Evolutionary conservation across 768 basidiomycete genomes (phyloP).

Genomic region (Podaxis sp.): DNA sequence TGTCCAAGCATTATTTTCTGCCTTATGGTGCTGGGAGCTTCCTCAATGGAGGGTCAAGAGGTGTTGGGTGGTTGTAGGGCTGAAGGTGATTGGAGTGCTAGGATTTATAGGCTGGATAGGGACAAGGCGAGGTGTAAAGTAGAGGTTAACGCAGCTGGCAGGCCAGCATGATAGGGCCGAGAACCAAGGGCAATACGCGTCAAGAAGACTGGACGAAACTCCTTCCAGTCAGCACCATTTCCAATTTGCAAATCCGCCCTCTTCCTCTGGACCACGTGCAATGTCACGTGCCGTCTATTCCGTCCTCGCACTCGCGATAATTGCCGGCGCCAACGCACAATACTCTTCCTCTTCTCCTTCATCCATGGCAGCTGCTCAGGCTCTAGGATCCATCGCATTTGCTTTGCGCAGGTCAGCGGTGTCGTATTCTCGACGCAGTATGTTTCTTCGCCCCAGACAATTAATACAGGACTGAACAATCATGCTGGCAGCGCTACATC

Average conservation of each 20-base stretch:
- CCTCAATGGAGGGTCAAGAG: not conserved
- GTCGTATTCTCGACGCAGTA: constrained; percentile 10
- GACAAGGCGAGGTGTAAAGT: constrained; percentile 13
- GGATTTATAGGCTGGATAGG: constrained; percentile 11
- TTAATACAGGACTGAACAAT: not conserved
- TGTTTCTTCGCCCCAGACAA: not conserved
- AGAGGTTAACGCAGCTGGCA: not conserved
- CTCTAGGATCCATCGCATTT: constrained; percentile 2
- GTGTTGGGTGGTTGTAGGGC: not conserved
- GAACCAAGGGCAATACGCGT: constrained; percentile 1
- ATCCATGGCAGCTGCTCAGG: constrained; percentile 17
- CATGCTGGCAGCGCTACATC: constrained; percentile 14
- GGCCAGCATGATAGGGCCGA: constrained; percentile 4
- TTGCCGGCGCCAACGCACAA: not conserved
- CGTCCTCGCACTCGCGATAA: not conserved
- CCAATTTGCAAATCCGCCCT: not conserved
- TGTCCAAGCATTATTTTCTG: constrained; percentile 13
- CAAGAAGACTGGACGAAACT: not conserved
- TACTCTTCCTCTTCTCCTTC: constrained; percentile 2
- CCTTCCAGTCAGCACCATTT: not conserved
- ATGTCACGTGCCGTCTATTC: not conserved
- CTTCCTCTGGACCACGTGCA: not conserved
- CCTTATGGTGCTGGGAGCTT: not conserved
- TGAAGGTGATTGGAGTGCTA: not conserved
- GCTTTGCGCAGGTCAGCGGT: not conserved